Percentiles rank a stretch among this genome's conserved stretches.
phyloP scores from a whole-genome alignment of 2,329 filamentous ascomycete genomes.

The Ophiostoma novo-ulmi region DNA sequence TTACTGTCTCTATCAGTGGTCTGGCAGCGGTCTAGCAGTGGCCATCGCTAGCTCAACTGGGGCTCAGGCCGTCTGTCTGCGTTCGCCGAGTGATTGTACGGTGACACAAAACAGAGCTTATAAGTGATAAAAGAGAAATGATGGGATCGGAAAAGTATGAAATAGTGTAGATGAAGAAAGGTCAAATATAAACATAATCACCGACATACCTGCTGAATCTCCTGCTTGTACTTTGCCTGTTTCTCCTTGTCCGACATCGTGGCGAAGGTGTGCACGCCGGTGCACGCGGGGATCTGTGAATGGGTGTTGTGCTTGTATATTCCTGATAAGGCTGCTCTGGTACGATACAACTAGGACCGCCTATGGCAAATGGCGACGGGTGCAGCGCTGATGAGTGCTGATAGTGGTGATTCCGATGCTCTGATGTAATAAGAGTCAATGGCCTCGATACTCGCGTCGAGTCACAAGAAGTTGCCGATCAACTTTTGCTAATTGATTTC shows the following conservation, averaged over 20 bases:
- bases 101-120: neutral
- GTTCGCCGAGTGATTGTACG: neutral
- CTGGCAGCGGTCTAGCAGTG: neutral
- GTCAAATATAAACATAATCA: neutral
- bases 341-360: neutral
- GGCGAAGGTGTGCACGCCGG: constrained; percentile 24
- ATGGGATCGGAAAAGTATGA: neutral
- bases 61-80: neutral
- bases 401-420: neutral
- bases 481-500: neutral
- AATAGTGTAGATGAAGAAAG: neutral
- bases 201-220: constrained; percentile 87
- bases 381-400: neutral
- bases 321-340: neutral
- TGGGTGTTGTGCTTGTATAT: neutral
- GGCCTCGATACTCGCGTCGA: neutral
- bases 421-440: neutral
- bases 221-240: constrained; percentile 82
- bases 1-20: neutral
- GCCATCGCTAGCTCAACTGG: neutral
- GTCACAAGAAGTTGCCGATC: neutral
- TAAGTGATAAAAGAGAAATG: neutral
- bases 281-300: constrained; percentile 3
- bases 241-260: constrained; percentile 68
- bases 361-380: neutral